These are phyloP conservation scores for Pestalotiopsis sp. DNA, from an alignment of 2,329 filamentous ascomycete genomes.

Conservation along the genomic window DNA sequence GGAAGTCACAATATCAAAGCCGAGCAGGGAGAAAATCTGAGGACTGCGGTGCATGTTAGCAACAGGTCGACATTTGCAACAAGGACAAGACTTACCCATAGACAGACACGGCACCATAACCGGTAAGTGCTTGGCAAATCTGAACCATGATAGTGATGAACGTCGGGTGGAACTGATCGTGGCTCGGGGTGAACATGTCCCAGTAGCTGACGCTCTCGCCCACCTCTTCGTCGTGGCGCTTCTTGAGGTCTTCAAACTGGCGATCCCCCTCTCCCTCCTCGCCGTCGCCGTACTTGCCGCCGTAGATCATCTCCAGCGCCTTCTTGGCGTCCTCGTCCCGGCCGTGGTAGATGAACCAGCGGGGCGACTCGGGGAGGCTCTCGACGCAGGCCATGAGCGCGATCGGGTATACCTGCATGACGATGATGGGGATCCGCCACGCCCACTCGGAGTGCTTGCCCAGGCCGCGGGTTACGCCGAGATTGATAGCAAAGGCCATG, in stretches of 20 bases:
- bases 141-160: slow-evolving; percentile 66
- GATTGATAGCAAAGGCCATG: slow-evolving; percentile 63
- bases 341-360: slow-evolving; percentile 59
- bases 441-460: slow-evolving; percentile 63
- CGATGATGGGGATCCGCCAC: slow-evolving; percentile 62
- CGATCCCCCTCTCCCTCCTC: slow-evolving; percentile 47
- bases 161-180: slow-evolving; percentile 62
- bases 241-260: slow-evolving; percentile 51
- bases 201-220: slow-evolving; percentile 51
- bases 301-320: slow-evolving; percentile 51
- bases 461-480: slow-evolving; percentile 53
- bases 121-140: slow-evolving; percentile 61
- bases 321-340: slow-evolving; percentile 51
- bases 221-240: slow-evolving; percentile 52
- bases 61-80: neutral
- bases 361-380: slow-evolving; percentile 57
- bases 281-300: slow-evolving; percentile 21
- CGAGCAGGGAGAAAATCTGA: slow-evolving; percentile 65
- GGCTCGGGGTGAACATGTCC: slow-evolving; percentile 59
- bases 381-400: slow-evolving; percentile 54
- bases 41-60: slow-evolving; percentile 36
- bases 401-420: slow-evolving; percentile 62
- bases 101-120: slow-evolving; percentile 62
- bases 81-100: slow-evolving; percentile 40
- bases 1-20: slow-evolving; percentile 51